Evolutionary conservation across 306 rosid species (phyloP).

Genomic region (Dalbergia cochinchinensis): DNA sequence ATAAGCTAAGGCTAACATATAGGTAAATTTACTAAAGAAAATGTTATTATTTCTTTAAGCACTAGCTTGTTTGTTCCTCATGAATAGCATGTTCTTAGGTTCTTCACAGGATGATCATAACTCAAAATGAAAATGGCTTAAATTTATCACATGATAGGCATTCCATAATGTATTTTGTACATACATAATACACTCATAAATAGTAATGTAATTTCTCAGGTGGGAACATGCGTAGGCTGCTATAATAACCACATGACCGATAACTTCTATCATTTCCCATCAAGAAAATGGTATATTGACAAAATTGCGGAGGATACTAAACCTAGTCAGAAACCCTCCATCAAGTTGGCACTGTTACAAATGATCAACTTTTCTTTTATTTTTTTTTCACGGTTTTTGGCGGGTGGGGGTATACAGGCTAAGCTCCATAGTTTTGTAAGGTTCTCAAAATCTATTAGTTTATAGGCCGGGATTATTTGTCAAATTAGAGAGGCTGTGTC

Average conservation of each 20-base stretch:
- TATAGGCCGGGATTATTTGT: not conserved
- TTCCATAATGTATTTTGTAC: not conserved
- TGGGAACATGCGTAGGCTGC: not conserved
- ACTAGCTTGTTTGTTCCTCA: conserved; percentile 29
- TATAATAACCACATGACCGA: not conserved
- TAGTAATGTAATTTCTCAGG: not conserved
- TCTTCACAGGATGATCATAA: conserved; percentile 37
- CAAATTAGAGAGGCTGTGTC: not conserved
- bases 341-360: not conserved
- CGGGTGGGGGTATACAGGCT: not conserved
- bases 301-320: not conserved
- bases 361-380: not conserved
- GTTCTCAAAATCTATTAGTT: not conserved
- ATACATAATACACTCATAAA: not conserved
- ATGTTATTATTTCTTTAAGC: not conserved
- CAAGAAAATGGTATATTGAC: not conserved
- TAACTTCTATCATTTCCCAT: not conserved
- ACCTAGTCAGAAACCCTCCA: conserved; percentile 6
- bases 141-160: conserved; percentile 11
- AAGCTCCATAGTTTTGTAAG: not conserved
- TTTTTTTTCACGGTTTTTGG: not conserved
- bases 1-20: not conserved
- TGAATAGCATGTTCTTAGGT: conserved; percentile 37
- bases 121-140: not conserved
- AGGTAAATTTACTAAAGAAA: conserved; percentile 5